These are phyloP conservation scores for Brassica nigra DNA, from an alignment of 345 rosid species.

Conservation along the genomic window DNA sequence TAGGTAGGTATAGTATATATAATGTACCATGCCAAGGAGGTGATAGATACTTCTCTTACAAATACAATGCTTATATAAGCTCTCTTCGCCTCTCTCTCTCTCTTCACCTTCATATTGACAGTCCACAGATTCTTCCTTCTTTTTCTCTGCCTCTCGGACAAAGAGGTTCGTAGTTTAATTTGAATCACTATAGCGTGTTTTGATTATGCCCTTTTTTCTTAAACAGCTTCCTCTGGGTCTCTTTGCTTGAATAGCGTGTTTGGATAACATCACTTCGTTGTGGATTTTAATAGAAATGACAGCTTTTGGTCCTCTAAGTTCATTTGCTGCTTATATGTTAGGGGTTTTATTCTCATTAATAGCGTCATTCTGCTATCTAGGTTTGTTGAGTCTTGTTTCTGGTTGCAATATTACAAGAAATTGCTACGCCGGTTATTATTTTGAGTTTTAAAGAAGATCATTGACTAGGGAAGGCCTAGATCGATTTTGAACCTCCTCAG, in stretches of 20 bases:
- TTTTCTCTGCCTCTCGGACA: constrained; percentile 17
- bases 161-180: no score
- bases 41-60: constrained; percentile 26
- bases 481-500: no score
- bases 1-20: constrained; percentile 19
- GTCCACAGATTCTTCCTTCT: constrained; percentile 15
- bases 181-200: neutral
- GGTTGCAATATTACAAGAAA: no score
- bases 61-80: constrained; percentile 28
- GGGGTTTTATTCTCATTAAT: no score
- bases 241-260: neutral
- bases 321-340: no score
- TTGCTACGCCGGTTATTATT: no score
- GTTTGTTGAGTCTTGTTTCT: neutral
- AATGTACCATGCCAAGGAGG: constrained; percentile 44
- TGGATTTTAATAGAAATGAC: no score
- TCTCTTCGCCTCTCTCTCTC: constrained; percentile 25
- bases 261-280: no score
- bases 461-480: no score
- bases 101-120: constrained; percentile 20
- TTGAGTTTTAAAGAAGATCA: neutral
- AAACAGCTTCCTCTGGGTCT: constrained; percentile 1
- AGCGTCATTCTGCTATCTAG: neutral
- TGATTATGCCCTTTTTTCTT: constrained; percentile 7
- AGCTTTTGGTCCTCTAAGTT: no score